Evolutionary conservation across 2,329 filamentous ascomycete species (phyloP).

Genomic region (Curvularia hawaiiensis): DNA sequence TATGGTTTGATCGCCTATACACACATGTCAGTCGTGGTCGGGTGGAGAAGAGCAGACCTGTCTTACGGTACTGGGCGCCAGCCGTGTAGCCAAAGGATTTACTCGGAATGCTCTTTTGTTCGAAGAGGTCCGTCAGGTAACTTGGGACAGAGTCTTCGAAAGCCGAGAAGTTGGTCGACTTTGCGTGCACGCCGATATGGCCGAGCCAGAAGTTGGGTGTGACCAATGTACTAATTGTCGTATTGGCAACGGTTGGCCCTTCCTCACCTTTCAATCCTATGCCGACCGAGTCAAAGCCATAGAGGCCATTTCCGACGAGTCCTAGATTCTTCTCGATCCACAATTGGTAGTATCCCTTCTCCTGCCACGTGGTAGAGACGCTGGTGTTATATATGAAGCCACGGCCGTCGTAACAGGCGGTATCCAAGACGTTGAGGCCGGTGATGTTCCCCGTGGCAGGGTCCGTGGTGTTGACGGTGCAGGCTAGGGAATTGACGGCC

Average conservation of each 20-base stretch:
- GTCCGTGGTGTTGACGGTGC: conserved; percentile 40
- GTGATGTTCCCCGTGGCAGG: conserved; percentile 52
- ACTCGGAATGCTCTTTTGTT: conserved; percentile 66
- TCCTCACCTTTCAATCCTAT: conserved; percentile 48
- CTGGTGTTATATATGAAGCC: conserved; percentile 63
- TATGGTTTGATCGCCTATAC: conserved; percentile 42
- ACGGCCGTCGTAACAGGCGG: conserved; percentile 59
- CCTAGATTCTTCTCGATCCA: conserved; percentile 63
- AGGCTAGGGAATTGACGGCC: conserved; percentile 58
- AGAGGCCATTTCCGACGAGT: conserved; percentile 65
- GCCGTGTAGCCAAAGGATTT: conserved; percentile 78
- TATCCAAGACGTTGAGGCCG: conserved; percentile 25
- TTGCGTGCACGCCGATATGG: conserved; percentile 55
- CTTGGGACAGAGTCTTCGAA: conserved; percentile 60
- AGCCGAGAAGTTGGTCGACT: conserved; percentile 57
- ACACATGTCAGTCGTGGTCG: conserved; percentile 13
- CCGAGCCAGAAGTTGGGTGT: conserved; percentile 53
- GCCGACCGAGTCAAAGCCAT: conserved; percentile 60
- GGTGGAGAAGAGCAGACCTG: neutral
- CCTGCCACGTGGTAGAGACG: conserved; percentile 62
- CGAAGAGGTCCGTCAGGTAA: conserved; percentile 60
- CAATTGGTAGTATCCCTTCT: conserved; percentile 65
- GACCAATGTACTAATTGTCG: conserved; percentile 49
- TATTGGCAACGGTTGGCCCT: conserved; percentile 50
- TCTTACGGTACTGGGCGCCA: conserved; percentile 72